These are phyloP conservation scores for Cyphellophora europaea DNA, from an alignment of 2,329 filamentous ascomycete genomes.

Conservation along the genomic window DNA sequence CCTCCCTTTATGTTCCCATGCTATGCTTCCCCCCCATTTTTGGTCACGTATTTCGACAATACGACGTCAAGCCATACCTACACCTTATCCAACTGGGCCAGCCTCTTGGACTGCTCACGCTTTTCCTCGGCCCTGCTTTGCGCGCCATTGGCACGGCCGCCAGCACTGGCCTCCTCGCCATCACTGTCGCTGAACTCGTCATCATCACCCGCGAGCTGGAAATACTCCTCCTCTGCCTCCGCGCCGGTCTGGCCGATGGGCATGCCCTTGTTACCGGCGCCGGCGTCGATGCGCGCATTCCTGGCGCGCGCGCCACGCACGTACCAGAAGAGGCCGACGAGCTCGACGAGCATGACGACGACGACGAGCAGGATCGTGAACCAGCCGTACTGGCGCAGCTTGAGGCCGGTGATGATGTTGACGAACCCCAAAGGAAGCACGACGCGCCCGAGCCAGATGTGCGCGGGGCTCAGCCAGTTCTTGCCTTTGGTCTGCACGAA, in stretches of 20 bases:
- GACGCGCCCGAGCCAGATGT: constrained; percentile 21
- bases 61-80: too few species aligned
- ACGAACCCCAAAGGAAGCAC: constrained; percentile 20
- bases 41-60: too few species aligned
- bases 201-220: constrained; percentile 17
- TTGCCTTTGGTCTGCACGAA: constrained; percentile 18
- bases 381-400: constrained; percentile 18
- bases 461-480: constrained; percentile 18
- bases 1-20: too few species aligned
- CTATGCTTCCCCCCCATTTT: too few species aligned
- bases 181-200: constrained; percentile 15
- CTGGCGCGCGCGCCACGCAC: constrained; percentile 5
- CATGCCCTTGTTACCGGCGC: constrained; percentile 4
- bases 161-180: constrained; percentile 6
- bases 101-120: constrained; percentile 13
- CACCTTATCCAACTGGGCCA: constrained; percentile 16
- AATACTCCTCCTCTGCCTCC: constrained; percentile 19
- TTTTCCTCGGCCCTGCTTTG: constrained; percentile 11
- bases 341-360: constrained; percentile 12
- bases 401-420: constrained; percentile 16
- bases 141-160: constrained; percentile 3
- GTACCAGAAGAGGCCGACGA: constrained; percentile 7
- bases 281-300: constrained; percentile 5
- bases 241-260: constrained; percentile 5
- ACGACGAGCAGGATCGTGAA: constrained; percentile 13